Percentiles rank a stretch among this genome's conserved stretches.
phyloP scores from a whole-genome alignment of 257 asterid genomes.

The Capsicum baccatum region DNA sequence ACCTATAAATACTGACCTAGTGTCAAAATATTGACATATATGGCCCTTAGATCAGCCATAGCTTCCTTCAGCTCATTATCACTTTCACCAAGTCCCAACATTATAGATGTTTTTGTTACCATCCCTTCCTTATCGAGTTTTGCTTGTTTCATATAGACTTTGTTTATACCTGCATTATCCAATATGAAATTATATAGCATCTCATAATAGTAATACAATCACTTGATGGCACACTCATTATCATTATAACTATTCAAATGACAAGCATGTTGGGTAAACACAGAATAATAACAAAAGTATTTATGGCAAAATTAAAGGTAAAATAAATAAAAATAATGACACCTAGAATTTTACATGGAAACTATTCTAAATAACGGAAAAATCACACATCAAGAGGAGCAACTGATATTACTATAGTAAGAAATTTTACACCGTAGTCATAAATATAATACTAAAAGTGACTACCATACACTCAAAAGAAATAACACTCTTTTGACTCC shows the following conservation, averaged over 20 bases:
- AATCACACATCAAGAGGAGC: too few relatives aligned
- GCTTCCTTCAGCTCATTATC: constrained; percentile 89
- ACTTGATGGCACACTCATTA: background rate
- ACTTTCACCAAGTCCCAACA: constrained; percentile 98
- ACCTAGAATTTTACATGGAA: too few relatives aligned
- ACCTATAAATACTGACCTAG: constrained; percentile 96
- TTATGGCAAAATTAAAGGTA: too few relatives aligned
- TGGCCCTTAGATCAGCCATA: constrained; percentile 89
- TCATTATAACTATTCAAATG: background rate
- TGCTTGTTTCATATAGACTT: constrained; percentile 89
- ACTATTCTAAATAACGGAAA: too few relatives aligned
- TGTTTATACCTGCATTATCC: constrained; percentile 77
- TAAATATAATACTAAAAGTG: too few relatives aligned
- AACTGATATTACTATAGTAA: too few relatives aligned
- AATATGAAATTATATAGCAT: constrained; percentile 26
- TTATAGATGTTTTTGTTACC: constrained; percentile 90
- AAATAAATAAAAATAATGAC: too few relatives aligned
- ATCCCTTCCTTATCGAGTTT: constrained; percentile 80
- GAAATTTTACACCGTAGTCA: too few relatives aligned
- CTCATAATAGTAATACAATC: background rate
- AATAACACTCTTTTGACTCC: too few relatives aligned
- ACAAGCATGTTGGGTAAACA: background rate
- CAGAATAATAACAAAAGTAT: too few relatives aligned
- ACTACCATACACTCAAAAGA: too few relatives aligned
- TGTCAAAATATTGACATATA: constrained; percentile 87